phyloP scores from a whole-genome alignment of 139 green algal genomes.

The Asterochloris erici region DNA sequence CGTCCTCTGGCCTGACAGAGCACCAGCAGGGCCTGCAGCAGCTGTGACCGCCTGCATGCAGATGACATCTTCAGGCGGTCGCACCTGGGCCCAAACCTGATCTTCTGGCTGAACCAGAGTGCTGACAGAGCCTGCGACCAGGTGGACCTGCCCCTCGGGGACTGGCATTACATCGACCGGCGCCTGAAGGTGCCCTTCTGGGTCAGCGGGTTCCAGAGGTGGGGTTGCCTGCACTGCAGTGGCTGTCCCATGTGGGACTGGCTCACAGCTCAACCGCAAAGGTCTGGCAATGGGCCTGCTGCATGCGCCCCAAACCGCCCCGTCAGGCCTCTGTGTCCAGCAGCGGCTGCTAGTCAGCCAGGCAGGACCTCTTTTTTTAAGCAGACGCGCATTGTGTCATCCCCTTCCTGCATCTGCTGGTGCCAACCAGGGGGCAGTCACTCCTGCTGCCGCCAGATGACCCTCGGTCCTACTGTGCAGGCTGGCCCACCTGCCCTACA shows the following conservation, averaged over 20 bases:
- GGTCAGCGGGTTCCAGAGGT: constrained; percentile 4
- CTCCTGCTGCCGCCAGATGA: neutral
- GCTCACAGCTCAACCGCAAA: too few relatives aligned
- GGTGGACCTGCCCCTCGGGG: constrained; percentile 15
- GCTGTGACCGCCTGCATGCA: neutral
- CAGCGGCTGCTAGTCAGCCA: too few relatives aligned
- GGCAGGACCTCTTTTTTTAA: too few relatives aligned
- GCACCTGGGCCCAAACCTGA: constrained; percentile 1
- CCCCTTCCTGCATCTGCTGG: too few relatives aligned
- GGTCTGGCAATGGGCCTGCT: too few relatives aligned
- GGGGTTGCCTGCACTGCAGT: neutral
- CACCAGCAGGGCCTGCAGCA: neutral
- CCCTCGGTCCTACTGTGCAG: neutral
- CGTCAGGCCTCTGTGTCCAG: too few relatives aligned
- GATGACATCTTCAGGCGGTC: constrained; percentile 8
- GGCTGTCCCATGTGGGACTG: too few relatives aligned
- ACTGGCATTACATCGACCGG: constrained; percentile 13
- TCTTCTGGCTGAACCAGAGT: neutral
- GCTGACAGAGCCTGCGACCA: constrained; percentile 16
- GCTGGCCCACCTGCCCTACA: neutral
- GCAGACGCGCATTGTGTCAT: too few relatives aligned
- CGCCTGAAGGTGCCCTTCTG: neutral
- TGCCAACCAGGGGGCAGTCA: too few relatives aligned
- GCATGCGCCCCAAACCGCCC: too few relatives aligned
- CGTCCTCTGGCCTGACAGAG: too few relatives aligned